Evolutionary conservation across 1,139 yeast genomes (phyloP).

Genomic region (Kodamaea derodonti): DNA sequence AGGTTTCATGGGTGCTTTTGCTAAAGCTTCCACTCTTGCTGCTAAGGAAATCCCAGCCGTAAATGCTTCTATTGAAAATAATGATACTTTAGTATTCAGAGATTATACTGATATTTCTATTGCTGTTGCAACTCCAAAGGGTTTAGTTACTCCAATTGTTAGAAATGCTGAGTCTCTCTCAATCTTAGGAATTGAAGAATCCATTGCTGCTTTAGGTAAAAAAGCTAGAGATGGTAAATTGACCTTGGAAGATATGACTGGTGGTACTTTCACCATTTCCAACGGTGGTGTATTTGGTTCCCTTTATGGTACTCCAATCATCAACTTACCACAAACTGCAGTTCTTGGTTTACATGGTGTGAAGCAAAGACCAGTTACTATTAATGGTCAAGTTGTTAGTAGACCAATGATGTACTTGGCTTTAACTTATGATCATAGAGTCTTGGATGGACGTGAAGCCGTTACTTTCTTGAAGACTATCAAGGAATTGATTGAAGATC

Average conservation of each 20-base stretch:
- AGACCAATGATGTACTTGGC: constrained; percentile 99
- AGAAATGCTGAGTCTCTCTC: constrained; percentile 94
- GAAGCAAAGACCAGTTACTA: constrained; percentile 96
- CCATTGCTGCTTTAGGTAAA: constrained; percentile 74
- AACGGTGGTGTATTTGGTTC: constrained; percentile 99
- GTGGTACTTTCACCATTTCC: constrained; percentile 98
- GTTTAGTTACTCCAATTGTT: constrained; percentile 95
- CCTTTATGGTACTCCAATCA: constrained; percentile 96
- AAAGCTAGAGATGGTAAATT: constrained; percentile 97
- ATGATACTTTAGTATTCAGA: constrained; percentile 91
- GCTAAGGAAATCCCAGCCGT: constrained; percentile 94
- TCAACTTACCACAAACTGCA: constrained; percentile 97
- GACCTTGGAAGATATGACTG: constrained; percentile 97
- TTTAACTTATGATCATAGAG: constrained; percentile 96
- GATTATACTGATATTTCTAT: constrained; percentile 94
- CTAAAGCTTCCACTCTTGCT: constrained; percentile 91
- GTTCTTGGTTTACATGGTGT: constrained; percentile 97
- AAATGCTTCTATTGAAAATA: constrained; percentile 90
- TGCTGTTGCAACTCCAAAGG: constrained; percentile 99
- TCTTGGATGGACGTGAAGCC: constrained; percentile 98
- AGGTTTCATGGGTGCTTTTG: constrained; percentile 98
- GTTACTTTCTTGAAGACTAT: constrained; percentile 94
- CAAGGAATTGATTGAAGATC: constrained; percentile 97
- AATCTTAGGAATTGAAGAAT: constrained; percentile 86
- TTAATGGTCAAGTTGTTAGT: constrained; percentile 90